Evolutionary conservation across 495 filamentous ascomycete species (phyloP).

Genomic region (Lepraria neglecta): DNA sequence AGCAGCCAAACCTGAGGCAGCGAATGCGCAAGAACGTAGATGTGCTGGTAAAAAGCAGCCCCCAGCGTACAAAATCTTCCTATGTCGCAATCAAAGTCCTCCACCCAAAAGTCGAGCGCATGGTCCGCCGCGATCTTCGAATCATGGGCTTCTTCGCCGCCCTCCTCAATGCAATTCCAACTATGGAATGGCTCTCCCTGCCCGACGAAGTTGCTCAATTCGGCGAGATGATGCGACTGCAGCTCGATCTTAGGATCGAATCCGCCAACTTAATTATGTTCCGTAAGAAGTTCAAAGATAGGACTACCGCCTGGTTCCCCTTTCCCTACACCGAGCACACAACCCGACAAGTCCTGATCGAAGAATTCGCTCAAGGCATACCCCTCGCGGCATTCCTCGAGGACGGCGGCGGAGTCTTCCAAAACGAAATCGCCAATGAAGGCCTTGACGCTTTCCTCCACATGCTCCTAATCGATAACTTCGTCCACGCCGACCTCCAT

Average conservation of each 20-base stretch:
- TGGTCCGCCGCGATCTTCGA: slow-evolving; percentile 77
- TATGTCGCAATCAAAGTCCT: slow-evolving; percentile 97
- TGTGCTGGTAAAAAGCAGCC: slow-evolving; percentile 74
- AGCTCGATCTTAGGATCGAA: slow-evolving; percentile 93
- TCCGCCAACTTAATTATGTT: slow-evolving; percentile 83
- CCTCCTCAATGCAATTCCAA: slow-evolving; percentile 78
- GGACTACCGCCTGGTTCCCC: slow-evolving; percentile 92
- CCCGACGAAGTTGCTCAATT: slow-evolving; percentile 93
- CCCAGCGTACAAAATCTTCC: slow-evolving; percentile 77
- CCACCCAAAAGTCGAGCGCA: slow-evolving; percentile 83
- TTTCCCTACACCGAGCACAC: slow-evolving; percentile 88
- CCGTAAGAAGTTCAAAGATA: slow-evolving; percentile 80
- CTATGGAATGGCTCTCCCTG: slow-evolving; percentile 95
- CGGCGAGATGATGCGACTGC: slow-evolving; percentile 96
- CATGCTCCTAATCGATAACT: slow-evolving; percentile 97
- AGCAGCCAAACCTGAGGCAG: slow-evolving; percentile 50
- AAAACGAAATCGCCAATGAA: slow-evolving; percentile 89
- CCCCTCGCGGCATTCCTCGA: slow-evolving; percentile 84
- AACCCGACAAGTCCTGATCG: slow-evolving; percentile 84
- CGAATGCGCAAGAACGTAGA: slow-evolving; percentile 78
- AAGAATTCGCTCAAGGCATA: slow-evolving; percentile 94
- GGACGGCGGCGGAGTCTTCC: slow-evolving; percentile 86
- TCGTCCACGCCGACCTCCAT: slow-evolving; percentile 96
- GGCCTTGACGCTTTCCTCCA: slow-evolving; percentile 96
- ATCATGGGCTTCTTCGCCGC: slow-evolving; percentile 95